Percentiles rank a stretch among this genome's conserved stretches.
Conservation (phyloP, 1,284 basidiomycete species). For the Mycosarcoma mackinlayi region DNA sequence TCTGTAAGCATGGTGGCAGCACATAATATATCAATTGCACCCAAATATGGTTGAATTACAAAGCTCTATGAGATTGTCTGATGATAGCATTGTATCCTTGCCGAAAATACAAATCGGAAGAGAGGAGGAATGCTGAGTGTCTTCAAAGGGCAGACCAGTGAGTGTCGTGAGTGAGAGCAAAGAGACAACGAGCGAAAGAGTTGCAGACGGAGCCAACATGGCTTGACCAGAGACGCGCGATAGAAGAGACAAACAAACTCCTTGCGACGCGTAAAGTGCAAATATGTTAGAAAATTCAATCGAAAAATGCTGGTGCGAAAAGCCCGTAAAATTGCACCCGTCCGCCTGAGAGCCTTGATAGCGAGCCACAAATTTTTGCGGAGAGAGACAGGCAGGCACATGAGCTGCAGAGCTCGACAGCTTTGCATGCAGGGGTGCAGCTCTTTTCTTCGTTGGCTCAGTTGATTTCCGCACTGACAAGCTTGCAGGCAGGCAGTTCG, state of each 20-base stretch:
- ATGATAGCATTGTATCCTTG: no score
- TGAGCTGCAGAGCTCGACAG: conserved; percentile 19
- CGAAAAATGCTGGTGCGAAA: conserved; percentile 6
- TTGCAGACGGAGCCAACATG: no score
- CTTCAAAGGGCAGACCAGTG: no score
- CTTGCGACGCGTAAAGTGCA: conserved; percentile 18
- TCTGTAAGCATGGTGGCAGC: background rate
- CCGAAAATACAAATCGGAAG: no score
- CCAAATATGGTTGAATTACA: no score
- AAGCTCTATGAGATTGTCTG: no score
- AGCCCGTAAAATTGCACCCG: background rate
- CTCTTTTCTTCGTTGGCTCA: conserved; percentile 4
- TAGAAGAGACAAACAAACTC: background rate
- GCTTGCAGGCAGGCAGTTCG: background rate
- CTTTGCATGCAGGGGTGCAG: conserved; percentile 38
- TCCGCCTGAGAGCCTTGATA: no score
- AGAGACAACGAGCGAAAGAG: background rate
- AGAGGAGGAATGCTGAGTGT: no score
- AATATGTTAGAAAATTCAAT: background rate
- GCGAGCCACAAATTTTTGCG: background rate
- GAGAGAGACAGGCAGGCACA: background rate
- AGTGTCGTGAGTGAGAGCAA: no score
- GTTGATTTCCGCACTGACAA: conserved; percentile 3
- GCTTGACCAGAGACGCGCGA: conserved; percentile 3
- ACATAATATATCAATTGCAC: no score